A percentile compares a stretch with the other conserved stretches of the same genome.
Conservation (phyloP, 495 filamentous ascomycete genomes). For the Xylaria scruposa region DNA sequence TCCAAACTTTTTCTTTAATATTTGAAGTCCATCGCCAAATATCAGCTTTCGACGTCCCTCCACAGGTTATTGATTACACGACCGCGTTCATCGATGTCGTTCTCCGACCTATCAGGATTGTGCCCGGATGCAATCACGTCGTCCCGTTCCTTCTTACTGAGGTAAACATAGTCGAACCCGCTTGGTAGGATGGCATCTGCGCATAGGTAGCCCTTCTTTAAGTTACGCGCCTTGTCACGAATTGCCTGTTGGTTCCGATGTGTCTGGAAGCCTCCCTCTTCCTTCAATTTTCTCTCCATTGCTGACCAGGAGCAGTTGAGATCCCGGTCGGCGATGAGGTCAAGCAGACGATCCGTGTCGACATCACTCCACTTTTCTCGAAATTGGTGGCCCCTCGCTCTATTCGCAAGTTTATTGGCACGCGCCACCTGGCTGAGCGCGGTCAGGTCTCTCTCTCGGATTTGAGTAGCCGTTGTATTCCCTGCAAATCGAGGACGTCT, state of each 20-base stretch:
- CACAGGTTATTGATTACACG: constrained; percentile 1
- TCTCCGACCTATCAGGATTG: constrained; percentile 54
- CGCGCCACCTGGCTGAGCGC: constrained; percentile 34
- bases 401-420: constrained; percentile 28
- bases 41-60: not conserved
- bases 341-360: constrained; percentile 55
- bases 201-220: constrained; percentile 67
- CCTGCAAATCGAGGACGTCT: constrained; percentile 9
- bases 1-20: not conserved
- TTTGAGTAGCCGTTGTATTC: constrained; percentile 23
- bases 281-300: constrained; percentile 58
- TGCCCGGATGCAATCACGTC: constrained; percentile 47
- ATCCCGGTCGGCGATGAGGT: constrained; percentile 53
- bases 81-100: constrained; percentile 41
- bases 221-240: constrained; percentile 70
- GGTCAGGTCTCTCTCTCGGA: constrained; percentile 33
- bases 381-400: constrained; percentile 38
- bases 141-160: constrained; percentile 57
- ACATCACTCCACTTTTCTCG: constrained; percentile 53
- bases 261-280: constrained; percentile 47
- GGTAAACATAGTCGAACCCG: constrained; percentile 56
- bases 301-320: constrained; percentile 60
- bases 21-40: not conserved
- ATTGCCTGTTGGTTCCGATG: constrained; percentile 65
- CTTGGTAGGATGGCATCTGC: constrained; percentile 46